Evolutionary conservation across 352 stramenopile genomes (phyloP), one percentile per base, ranked within the genome.

Genomic region (Hyaloperonospora arabidopsidis): DNA sequence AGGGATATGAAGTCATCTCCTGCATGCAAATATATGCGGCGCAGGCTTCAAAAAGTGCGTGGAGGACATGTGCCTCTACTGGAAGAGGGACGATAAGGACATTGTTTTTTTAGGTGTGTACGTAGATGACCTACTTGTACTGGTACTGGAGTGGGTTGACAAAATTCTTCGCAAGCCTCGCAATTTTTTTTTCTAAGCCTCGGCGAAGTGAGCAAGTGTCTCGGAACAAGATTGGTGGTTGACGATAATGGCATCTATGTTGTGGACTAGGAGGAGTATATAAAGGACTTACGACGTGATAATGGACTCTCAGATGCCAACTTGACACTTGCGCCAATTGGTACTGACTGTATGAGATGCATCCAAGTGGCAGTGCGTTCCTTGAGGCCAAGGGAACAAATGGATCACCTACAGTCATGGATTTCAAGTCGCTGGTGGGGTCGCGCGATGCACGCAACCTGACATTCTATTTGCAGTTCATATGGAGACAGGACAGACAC

Each of bases 1-100:
- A 0, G 18, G 54, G 0, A 32, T 79, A 13, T 75, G 65, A 58
- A 45, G 51, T 46, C 29, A 72, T 23, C 22, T 61, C 0, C 35
- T 68, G 3, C 29, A 69, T 21, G 35, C 35, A 5, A 1, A 4
- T 39, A 54, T 63, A 5, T 52, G 18, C 12, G 34, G 11, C 14
- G 34, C 34, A 2, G 2, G 14, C 3, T n/a, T 39, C 2, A 10
- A 2, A 17, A 3, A 17, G 11, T 39, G 34, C 34, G 34, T 17
- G 25, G 14, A 2, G 2, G 34, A 39, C 34, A 39, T 39, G 34
- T 39, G 34, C 34, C 2, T 39, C 2, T 17, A 39, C 14, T 17
- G 34, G 34, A 39, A n/a, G 10, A 3, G 14, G 3, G 25, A 29
- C 25, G 25, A 3, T 8, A 29, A 29, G 25, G 25, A 29, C 25